Percentiles rank a stretch among this genome's conserved stretches.
Conservation (phyloP, 306 rosid genomes). For the Abrus precatorius region DNA sequence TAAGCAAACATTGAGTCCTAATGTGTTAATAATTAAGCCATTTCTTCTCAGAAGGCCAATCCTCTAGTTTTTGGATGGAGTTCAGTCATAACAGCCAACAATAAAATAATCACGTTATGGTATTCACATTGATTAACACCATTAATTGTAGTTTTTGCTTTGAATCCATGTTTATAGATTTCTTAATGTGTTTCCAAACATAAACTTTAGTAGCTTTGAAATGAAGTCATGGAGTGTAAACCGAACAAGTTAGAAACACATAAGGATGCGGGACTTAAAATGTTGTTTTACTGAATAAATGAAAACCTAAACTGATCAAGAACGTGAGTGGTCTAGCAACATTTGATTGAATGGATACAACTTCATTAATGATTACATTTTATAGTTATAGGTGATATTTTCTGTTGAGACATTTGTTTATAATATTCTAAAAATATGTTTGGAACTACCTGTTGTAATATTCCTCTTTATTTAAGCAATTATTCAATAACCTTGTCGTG, state of each 20-base stretch:
- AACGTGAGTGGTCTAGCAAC: background rate
- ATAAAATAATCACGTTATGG: background rate
- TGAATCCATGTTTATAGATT: too few relatives aligned
- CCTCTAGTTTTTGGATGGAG: background rate
- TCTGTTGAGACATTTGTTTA: background rate
- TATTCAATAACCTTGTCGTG: background rate
- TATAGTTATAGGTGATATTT: background rate
- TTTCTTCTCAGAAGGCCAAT: background rate
- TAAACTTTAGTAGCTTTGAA: too few relatives aligned
- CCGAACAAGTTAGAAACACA: background rate
- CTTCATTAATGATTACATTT: background rate
- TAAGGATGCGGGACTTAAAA: background rate
- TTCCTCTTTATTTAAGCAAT: background rate
- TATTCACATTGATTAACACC: too few relatives aligned
- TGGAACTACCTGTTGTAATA: background rate
- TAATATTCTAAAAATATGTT: background rate
- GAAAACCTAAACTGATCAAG: slow-evolving; percentile 5
- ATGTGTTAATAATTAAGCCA: background rate
- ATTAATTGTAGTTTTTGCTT: too few relatives aligned
- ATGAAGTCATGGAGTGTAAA: too few relatives aligned
- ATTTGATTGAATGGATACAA: background rate
- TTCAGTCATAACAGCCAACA: background rate
- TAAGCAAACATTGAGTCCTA: background rate
- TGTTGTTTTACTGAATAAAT: background rate
- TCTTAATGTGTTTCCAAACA: too few relatives aligned